Evolutionary conservation across 2,329 filamentous ascomycete genomes (phyloP), one percentile per base, ranked within the genome.

Genomic region (Alternaria consortialis): DNA sequence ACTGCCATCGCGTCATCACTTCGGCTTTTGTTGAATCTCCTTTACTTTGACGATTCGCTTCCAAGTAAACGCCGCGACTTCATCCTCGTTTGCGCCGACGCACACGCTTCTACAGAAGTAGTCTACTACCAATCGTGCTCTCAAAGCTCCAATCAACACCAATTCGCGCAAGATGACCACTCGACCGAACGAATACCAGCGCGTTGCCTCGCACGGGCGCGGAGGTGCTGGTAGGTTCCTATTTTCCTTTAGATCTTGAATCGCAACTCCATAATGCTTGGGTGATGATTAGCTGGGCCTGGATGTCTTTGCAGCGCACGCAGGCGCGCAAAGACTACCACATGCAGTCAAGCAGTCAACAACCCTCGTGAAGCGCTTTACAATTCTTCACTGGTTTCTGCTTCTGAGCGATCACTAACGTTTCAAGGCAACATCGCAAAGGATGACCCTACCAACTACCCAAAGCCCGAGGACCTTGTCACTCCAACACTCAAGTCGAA

Each of bases 401-500:
- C 29, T 34, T 40, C 20, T 25, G 42, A 23, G 53, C 23, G n/a
- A 34, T 34, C 48, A 34, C 50, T 61, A 40, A 61, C 36, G 8
- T 42, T 29, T 23, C 37, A 20, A 81, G 84, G 84, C 67, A 86
- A 86, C 76, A 82, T 85, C 60, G 79, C 73, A 57, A 77, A 77
- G 43, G 77, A 79, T 27, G 75, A 78, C 48, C 70, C 72, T 52
- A 72, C 71, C 53, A 72, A 70, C 48, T 65, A 72, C 50, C 67
- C 76, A 48, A 73, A 75, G 50, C 65, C 77, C 59, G 81, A 86
- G 65, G 91, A 94, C 73, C 87, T 97, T 65, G 83, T 90, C 72
- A 97, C 93, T 1, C 94, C 94, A 1, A 91, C 88, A 12, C 87
- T 98, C 75, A 97, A 96, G 82, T 87, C 87, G 47, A 82, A 91